Evolutionary conservation across 148 eudicot genomes (phyloP), one percentile per base, ranked within the genome.

Genomic region (Drosera capensis): DNA sequence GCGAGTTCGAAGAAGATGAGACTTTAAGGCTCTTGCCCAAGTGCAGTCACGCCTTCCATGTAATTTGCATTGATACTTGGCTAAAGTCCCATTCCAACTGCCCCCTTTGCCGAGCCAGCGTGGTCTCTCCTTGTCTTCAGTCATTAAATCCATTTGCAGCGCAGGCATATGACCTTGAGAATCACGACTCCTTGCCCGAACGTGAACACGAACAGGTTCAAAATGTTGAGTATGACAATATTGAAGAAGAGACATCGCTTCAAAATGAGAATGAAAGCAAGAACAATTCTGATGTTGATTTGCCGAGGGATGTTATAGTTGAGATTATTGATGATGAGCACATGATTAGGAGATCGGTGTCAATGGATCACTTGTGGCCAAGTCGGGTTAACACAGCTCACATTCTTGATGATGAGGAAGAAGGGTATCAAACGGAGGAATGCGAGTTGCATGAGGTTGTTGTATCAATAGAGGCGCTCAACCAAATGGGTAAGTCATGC

Each of bases 11-110:
- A 25, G 82, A 79, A 17, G 73, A 65, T 46, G 90, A 80, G 31
- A 60, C 50, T 30, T 51, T 84, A 23, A 67, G 80, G 64, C 79
- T 84, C 38, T 70, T 84, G 45, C 95, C 86, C 1, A 80, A 84
- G 67, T 84, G 95, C 54, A 71, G 66, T 41, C 95, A 84, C 63
- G 90, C 82, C 54, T 84, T 84, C 56, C 95, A 84, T 68, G 75
- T 77, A 12, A 20, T 42, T 15, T 84, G 95, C 54, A 84, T 84
- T 37, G 95, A 84, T 65, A 77, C 77, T 30, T 84, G 95, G 95
- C 90, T 84, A 38, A 77, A 57, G 38, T 74, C 77, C 20, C 88
- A 84, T 61, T 74, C 88, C 5, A 84, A 70, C 63, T 84, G 95
- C 55, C 95, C 90, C 14, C 68, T 84, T 40, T 84, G 95, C 56